Evolutionary conservation across 257 asterid genomes (phyloP), one percentile per base, ranked within the genome.

Genomic region (Solanum rostratum): DNA sequence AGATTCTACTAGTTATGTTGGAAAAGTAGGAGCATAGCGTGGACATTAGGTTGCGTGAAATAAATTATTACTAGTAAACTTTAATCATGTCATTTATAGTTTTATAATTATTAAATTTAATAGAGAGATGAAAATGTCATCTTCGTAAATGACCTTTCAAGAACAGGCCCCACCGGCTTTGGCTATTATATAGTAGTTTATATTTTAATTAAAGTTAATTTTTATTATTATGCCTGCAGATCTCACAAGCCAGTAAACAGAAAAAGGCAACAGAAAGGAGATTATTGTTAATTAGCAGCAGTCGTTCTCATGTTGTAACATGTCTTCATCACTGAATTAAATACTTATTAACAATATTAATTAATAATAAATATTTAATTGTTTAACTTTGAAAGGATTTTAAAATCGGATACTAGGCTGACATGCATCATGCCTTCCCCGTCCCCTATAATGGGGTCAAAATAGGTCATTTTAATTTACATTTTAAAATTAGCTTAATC

Each of bases 181-280:
- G 24, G 16, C 24, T 49, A 49, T 27, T 14, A 8, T 27, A 14
- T 49, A 4, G 1, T 76, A 4, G 1, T 43, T n/a, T 12, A 39
- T 43, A 13, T 7, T 74, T 33, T 27, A 14, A 63, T 63, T 66
- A 66, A 66, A 15, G 46, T 66, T 30, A 63, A 12, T 73, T 22
- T 10, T 76, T 76, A 49, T 27, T 27, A 76, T 76, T 49, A 49
- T 49, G 82, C 82, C 59, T 49, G 62, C 62, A 14, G 62, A 76
- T 76, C 45, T 27, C 62, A 49, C 82, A 50, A 76, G 10, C 39
- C 62, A 50, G 22, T 27, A 76, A 76, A 76, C 5, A 76, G 82
- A 76, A 49, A 76, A 76, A 24, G 60, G 81, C 81, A 74, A 74
- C 60, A 76, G 81, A 76, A 76, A 76, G 82, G 82, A 76, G 82